phyloP scores from a whole-genome alignment of 306 rosid species.

The Vachellia pachyceras region DNA sequence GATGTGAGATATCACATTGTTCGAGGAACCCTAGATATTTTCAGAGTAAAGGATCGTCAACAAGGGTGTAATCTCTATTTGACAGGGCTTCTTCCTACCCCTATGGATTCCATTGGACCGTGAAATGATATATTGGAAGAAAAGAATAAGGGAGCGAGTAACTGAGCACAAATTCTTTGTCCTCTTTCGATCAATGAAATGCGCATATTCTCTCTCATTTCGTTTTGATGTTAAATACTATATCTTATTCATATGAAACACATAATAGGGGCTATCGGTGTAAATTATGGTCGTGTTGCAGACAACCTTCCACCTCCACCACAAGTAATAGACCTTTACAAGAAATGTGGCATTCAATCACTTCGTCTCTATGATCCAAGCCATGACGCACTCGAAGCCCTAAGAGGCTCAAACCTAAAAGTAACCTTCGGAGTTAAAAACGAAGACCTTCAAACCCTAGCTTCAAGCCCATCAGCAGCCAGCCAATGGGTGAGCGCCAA shows the following conservation, averaged over 20 bases:
- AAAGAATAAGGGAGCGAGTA: too few species aligned
- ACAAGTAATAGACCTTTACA: slow-evolving; percentile 15
- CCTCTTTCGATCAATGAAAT: background rate
- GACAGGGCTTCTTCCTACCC: too few species aligned
- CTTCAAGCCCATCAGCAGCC: slow-evolving; percentile 25
- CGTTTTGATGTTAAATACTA: too few species aligned
- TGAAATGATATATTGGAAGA: too few species aligned
- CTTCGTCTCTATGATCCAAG: slow-evolving; percentile 37
- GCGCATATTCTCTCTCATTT: background rate
- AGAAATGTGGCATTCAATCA: slow-evolving; percentile 29
- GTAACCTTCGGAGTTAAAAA: slow-evolving; percentile 34
- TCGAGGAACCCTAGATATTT: too few species aligned
- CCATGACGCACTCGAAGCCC: slow-evolving; percentile 31
- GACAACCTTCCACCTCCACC: slow-evolving; percentile 40
- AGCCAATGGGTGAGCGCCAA: slow-evolving; percentile 35
- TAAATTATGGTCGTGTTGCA: slow-evolving; percentile 28
- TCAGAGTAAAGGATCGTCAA: too few species aligned
- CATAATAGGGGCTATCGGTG: too few species aligned
- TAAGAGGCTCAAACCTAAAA: slow-evolving; percentile 25
- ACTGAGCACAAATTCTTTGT: too few species aligned
- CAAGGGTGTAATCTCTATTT: too few species aligned
- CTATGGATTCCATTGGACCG: too few species aligned
- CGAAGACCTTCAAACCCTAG: slow-evolving; percentile 1
- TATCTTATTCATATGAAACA: too few species aligned
- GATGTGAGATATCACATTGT: too few species aligned